Conservation (phyloP, 768 basidiomycete genomes). For the Tulasnella sp. region DNA sequence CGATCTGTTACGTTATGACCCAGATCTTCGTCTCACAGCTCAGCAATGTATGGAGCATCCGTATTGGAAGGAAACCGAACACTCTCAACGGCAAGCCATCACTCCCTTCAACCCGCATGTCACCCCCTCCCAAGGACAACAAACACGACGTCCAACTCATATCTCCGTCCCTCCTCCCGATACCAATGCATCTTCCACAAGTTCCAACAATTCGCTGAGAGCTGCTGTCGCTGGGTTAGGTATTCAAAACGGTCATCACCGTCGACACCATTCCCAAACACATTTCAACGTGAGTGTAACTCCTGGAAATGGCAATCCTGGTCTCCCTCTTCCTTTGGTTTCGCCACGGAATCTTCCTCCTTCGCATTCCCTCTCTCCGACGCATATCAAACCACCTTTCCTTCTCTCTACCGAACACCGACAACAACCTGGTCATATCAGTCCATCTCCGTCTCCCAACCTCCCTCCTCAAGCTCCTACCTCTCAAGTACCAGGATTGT, state of each 20-base stretch:
- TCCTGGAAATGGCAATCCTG: conserved; percentile 14
- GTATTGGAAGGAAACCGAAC: conserved; percentile 66
- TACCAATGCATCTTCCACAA: conserved; percentile 7
- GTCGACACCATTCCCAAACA: conserved; percentile 2
- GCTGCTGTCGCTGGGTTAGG: conserved; percentile 8
- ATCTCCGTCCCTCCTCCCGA: conserved; percentile 1
- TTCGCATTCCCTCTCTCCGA: conserved; percentile 35
- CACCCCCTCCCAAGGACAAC: background rate
- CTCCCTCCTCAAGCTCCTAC: conserved; percentile 15
- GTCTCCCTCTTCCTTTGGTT: conserved; percentile 28
- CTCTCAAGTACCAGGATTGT: conserved; percentile 24
- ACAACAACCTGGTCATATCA: conserved; percentile 9
- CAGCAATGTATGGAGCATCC: conserved; percentile 76
- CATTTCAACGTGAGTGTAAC: background rate
- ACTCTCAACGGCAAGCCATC: conserved; percentile 9
- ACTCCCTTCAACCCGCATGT: conserved; percentile 3
- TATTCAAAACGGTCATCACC: background rate
- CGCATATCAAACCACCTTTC: conserved; percentile 22
- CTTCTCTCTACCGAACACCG: conserved; percentile 14
- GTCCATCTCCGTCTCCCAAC: conserved; percentile 13
- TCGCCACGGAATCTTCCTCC: conserved; percentile 36
- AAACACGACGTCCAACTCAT: background rate
- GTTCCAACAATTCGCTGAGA: conserved; percentile 9
- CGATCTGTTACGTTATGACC: conserved; percentile 86
- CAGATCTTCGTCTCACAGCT: conserved; percentile 72